These are phyloP conservation scores for Arthroderma uncinatum DNA, from an alignment of 2,329 filamentous ascomycete species.

Conservation along the genomic window DNA sequence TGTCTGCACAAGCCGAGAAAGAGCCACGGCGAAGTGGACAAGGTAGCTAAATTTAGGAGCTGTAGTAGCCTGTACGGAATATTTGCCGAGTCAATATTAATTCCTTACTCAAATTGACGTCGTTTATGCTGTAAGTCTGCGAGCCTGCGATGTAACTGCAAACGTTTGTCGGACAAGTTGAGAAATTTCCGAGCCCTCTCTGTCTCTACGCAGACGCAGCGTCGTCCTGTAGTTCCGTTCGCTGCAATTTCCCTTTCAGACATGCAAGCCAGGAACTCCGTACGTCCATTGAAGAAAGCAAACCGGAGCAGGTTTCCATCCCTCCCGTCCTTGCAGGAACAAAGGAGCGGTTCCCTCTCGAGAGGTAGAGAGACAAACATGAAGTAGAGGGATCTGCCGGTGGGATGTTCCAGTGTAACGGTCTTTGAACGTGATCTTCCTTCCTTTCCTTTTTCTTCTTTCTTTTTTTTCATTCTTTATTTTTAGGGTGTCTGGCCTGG, in stretches of 20 bases:
- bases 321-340: neutral
- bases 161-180: neutral
- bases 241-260: neutral
- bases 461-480: neutral
- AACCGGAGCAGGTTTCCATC: neutral
- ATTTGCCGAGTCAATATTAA: neutral
- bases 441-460: neutral
- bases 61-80: conserved; percentile 1
- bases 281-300: neutral
- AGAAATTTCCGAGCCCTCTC: no score
- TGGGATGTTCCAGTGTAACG: conserved; percentile 1
- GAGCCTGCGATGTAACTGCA: neutral
- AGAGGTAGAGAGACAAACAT: neutral
- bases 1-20: neutral
- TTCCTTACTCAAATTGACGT: neutral
- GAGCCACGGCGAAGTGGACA: neutral
- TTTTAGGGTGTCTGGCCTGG: neutral
- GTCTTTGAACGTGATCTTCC: neutral
- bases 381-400: conserved; percentile 1
- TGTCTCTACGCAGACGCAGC: no score
- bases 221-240: neutral
- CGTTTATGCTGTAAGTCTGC: neutral
- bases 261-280: neutral
- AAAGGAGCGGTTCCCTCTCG: neutral
- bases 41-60: neutral